Evolutionary conservation across 352 stramenopile genomes (phyloP).

Genomic region (Pythium coloratum): DNA sequence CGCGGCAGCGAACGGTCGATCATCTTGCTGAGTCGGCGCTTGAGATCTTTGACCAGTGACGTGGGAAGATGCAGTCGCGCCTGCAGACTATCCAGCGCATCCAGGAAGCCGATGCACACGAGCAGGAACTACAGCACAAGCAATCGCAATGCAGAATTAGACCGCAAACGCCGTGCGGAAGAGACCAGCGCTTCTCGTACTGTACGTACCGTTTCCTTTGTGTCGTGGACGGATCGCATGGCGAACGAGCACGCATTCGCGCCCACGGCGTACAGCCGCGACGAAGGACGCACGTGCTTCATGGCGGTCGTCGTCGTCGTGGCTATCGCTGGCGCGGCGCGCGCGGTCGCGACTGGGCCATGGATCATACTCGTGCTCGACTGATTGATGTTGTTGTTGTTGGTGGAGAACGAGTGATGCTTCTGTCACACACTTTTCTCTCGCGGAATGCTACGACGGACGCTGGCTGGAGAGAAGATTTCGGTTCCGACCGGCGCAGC

Average conservation of each 20-base stretch:
- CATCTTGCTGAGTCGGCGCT: slow-evolving; percentile 66
- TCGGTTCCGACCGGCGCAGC: neutral
- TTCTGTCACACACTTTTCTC: neutral
- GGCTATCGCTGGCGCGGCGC: slow-evolving; percentile 16
- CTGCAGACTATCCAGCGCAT: slow-evolving; percentile 74
- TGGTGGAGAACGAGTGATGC: neutral
- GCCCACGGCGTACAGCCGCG: slow-evolving; percentile 34
- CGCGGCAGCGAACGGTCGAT: slow-evolving; percentile 48
- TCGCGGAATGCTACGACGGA: slow-evolving; percentile 14
- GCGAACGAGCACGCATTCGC: slow-evolving; percentile 58
- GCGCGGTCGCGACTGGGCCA: slow-evolving; percentile 18
- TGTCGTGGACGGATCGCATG: slow-evolving; percentile 62
- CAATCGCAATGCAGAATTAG: neutral
- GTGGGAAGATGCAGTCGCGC: slow-evolving; percentile 66
- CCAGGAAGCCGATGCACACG: slow-evolving; percentile 74
- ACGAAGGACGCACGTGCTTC: slow-evolving; percentile 12
- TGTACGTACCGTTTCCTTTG: slow-evolving; percentile 61
- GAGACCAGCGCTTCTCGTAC: neutral
- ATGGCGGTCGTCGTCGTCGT: neutral
- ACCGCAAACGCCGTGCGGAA: neutral
- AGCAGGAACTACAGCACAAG: slow-evolving; percentile 52
- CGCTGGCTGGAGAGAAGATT: neutral
- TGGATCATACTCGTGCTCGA: slow-evolving; percentile 19
- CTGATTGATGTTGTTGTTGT: neutral
- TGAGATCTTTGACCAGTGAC: slow-evolving; percentile 74